Evolutionary conservation across 139 green algal species (phyloP).

Genomic region (Chlamydomonas incerta): DNA sequence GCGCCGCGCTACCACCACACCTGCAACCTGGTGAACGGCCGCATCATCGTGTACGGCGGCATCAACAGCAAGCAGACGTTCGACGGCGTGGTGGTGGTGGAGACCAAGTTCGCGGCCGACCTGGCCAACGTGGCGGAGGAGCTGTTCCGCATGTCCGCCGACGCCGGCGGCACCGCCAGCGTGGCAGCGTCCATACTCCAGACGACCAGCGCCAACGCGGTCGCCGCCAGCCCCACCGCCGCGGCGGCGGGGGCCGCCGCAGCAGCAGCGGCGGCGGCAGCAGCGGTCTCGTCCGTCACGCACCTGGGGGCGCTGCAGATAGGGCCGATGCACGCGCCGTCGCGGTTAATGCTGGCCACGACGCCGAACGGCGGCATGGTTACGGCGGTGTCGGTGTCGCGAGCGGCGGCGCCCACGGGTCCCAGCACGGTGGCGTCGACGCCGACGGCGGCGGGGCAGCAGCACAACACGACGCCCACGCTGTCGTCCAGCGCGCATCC

Average conservation of each 20-base stretch:
- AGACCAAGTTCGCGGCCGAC: slow-evolving; percentile 54
- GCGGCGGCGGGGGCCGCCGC: too few species aligned
- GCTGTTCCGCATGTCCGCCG: slow-evolving; percentile 42
- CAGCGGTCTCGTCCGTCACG: too few species aligned
- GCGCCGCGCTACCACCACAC: slow-evolving; percentile 68
- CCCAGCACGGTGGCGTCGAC: too few species aligned
- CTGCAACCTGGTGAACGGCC: slow-evolving; percentile 45
- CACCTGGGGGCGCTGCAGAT: neutral
- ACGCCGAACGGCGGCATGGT: neutral
- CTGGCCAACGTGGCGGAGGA: slow-evolving; percentile 60
- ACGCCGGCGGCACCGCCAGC: neutral
- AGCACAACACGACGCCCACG: too few species aligned
- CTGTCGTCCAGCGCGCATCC: too few species aligned
- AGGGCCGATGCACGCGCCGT: neutral
- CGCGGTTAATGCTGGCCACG: neutral
- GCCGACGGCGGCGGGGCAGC: too few species aligned
- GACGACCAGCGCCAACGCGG: neutral
- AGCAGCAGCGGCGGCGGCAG: too few species aligned
- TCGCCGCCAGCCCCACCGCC: neutral
- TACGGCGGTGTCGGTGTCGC: neutral
- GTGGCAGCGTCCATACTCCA: neutral
- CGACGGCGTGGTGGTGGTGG: slow-evolving; percentile 60
- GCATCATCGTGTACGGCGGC: slow-evolving; percentile 60
- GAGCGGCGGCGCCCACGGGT: too few species aligned
- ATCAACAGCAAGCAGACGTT: slow-evolving; percentile 70